These are phyloP conservation scores for Cutaneotrichosporon mucoides DNA, from an alignment of 1,284 basidiomycete species.

Conservation along the genomic window DNA sequence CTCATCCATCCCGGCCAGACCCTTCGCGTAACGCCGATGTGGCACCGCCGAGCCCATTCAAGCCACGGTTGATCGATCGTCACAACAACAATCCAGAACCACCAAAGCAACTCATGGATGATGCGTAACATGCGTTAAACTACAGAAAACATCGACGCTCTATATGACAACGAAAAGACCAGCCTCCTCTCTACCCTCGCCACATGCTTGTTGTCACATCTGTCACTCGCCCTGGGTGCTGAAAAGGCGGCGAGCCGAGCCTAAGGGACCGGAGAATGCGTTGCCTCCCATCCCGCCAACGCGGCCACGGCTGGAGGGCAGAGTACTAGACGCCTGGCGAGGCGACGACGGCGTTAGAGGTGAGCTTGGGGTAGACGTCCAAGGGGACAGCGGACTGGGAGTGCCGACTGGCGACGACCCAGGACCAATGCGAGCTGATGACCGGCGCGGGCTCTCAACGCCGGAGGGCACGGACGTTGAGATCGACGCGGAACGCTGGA, in stretches of 20 bases:
- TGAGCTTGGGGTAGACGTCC: constrained; percentile 1
- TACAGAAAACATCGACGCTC: not conserved
- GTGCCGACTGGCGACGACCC: not conserved
- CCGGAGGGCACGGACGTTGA: constrained; percentile 2
- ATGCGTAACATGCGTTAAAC: not conserved
- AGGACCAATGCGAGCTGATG: not conserved
- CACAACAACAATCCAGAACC: no score
- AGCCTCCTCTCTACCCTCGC: not conserved
- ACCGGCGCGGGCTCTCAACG: not conserved
- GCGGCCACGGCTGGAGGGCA: constrained; percentile 6
- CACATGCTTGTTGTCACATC: not conserved
- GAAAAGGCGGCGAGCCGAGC: constrained; percentile 10
- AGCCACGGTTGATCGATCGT: no score
- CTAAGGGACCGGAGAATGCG: constrained; percentile 15
- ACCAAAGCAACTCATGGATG: no score
- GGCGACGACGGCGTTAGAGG: constrained; percentile 4
- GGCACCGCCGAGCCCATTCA: no score
- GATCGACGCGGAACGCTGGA: constrained; percentile 1
- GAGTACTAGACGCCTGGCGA: not conserved
- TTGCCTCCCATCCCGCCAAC: not conserved
- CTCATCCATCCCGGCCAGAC: no score
- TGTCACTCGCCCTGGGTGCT: constrained; percentile 6
- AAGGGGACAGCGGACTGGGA: constrained; percentile 1
- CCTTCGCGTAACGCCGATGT: no score
- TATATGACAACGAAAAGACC: constrained; percentile 3